Conservation (phyloP, 2,329 filamentous ascomycete genomes). For the Botrytis deweyae region DNA sequence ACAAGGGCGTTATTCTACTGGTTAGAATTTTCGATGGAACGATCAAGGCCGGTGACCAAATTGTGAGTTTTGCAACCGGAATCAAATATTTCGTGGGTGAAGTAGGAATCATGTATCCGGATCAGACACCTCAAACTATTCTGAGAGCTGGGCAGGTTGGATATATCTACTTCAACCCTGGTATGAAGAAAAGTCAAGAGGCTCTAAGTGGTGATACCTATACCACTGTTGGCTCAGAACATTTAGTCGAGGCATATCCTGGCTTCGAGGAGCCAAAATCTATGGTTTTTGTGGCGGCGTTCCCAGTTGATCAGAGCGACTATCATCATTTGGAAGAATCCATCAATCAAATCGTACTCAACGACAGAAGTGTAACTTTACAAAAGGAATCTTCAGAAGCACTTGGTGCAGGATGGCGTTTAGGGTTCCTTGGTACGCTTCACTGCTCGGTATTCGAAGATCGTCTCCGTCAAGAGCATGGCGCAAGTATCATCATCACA, state of each 20-base stretch:
- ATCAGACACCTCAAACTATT: slow-evolving; percentile 75
- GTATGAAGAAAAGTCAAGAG: slow-evolving; percentile 95
- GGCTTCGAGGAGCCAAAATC: slow-evolving; percentile 97
- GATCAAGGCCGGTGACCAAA: slow-evolving; percentile 76
- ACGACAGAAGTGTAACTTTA: slow-evolving; percentile 90
- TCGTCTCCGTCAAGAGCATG: slow-evolving; percentile 88
- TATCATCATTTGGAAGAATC: slow-evolving; percentile 87
- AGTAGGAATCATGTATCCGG: slow-evolving; percentile 93
- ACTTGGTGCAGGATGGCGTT: slow-evolving; percentile 86
- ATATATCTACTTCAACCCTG: slow-evolving; percentile 95
- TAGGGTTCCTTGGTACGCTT: slow-evolving; percentile 93
- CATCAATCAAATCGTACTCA: slow-evolving; percentile 89
- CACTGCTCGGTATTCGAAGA: slow-evolving; percentile 99
- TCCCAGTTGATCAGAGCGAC: slow-evolving; percentile 87
- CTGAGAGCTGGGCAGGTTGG: slow-evolving; percentile 92
- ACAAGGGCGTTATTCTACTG: slow-evolving; percentile 87
- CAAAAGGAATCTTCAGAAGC: slow-evolving; percentile 95
- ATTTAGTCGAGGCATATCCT: slow-evolving; percentile 73
- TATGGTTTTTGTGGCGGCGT: slow-evolving; percentile 98
- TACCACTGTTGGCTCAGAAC: slow-evolving; percentile 76
- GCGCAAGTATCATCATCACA: slow-evolving; percentile 92
- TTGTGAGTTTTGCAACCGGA: slow-evolving; percentile 86
- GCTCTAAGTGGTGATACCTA: slow-evolving; percentile 96
- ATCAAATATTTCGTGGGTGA: slow-evolving; percentile 92
- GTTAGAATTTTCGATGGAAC: slow-evolving; percentile 89